Percentiles rank a stretch among this genome's conserved stretches.
Conservation (phyloP, 139 green algal genomes). For the Gonium pectorale region DNA sequence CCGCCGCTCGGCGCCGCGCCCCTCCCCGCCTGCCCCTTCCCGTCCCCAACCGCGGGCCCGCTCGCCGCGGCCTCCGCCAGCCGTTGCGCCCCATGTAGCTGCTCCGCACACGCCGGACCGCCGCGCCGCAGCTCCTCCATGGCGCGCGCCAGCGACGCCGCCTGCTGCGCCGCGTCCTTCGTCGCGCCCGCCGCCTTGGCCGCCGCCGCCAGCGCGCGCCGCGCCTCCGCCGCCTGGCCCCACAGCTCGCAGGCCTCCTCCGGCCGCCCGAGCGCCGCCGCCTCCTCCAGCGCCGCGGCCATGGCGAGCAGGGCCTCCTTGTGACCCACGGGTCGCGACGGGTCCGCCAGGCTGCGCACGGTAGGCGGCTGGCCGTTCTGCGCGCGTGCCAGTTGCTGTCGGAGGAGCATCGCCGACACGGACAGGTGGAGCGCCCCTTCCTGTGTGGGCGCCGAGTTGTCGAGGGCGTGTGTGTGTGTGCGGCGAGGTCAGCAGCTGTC, state of each 20-base stretch:
- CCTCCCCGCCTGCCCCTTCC: too few species aligned
- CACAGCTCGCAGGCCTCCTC: slow-evolving; percentile 11
- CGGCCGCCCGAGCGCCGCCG: slow-evolving; percentile 9
- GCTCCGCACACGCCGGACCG: not conserved
- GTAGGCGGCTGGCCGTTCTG: not conserved
- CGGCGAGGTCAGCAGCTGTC: too few species aligned
- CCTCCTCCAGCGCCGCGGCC: not conserved
- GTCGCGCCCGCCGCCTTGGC: not conserved
- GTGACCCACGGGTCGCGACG: not conserved
- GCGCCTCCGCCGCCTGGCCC: slow-evolving; percentile 16
- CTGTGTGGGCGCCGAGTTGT: not conserved
- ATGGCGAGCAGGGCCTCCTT: not conserved
- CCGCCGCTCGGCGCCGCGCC: too few species aligned
- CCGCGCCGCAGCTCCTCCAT: not conserved
- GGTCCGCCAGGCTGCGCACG: not conserved
- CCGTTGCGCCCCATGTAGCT: too few species aligned
- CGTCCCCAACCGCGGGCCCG: too few species aligned
- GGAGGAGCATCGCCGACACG: slow-evolving; percentile 20
- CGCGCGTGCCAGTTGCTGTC: not conserved
- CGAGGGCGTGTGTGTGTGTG: too few species aligned
- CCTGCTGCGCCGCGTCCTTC: not conserved
- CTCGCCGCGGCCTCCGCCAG: too few species aligned
- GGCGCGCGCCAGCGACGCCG: not conserved
- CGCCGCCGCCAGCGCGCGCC: not conserved
- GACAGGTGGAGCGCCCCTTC: slow-evolving; percentile 18